Conservation (phyloP, 176 grass and related monocot genomes). For the Oryza meyeriana region DNA sequence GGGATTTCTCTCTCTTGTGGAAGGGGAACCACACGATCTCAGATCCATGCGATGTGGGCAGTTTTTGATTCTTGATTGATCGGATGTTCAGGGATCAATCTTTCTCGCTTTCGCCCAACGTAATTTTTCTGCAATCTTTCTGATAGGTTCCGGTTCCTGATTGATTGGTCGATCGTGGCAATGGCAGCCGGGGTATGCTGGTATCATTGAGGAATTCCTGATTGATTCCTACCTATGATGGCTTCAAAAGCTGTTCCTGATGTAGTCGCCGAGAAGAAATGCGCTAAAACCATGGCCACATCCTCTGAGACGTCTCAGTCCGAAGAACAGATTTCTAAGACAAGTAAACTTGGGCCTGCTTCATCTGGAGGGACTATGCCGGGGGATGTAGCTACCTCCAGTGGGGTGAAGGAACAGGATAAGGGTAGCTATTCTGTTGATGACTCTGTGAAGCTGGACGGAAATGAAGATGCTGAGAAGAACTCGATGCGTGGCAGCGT, state of each 20-base stretch:
- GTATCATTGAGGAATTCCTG: not conserved
- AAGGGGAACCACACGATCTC: not conserved
- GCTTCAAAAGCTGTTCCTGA: conserved; percentile 32
- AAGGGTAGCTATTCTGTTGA: conserved; percentile 12
- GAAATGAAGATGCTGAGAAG: conserved; percentile 24
- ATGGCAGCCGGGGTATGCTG: not conserved
- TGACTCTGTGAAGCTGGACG: conserved; percentile 30
- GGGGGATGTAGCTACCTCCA: not conserved
- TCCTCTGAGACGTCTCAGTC: conserved; percentile 5
- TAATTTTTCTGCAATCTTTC: conserved; percentile 17
- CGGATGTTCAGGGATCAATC: not conserved
- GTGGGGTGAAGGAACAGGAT: conserved; percentile 5
- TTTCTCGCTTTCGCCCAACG: not conserved
- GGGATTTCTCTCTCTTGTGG: not conserved
- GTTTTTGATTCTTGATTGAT: conserved; percentile 7
- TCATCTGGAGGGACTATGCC: not conserved
- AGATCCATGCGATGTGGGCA: conserved; percentile 31
- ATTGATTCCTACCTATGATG: conserved; percentile 2
- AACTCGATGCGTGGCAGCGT: conserved; percentile 24
- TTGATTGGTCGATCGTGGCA: conserved; percentile 3
- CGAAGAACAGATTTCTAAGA: not conserved
- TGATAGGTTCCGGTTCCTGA: conserved; percentile 17
- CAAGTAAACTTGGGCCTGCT: not conserved
- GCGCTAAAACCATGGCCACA: not conserved
- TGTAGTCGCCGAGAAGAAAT: conserved; percentile 6